Evolutionary conservation across 176 grass and related monocot genomes (phyloP), one percentile per base, ranked within the genome.

Genomic region (Leersia perrieri): DNA sequence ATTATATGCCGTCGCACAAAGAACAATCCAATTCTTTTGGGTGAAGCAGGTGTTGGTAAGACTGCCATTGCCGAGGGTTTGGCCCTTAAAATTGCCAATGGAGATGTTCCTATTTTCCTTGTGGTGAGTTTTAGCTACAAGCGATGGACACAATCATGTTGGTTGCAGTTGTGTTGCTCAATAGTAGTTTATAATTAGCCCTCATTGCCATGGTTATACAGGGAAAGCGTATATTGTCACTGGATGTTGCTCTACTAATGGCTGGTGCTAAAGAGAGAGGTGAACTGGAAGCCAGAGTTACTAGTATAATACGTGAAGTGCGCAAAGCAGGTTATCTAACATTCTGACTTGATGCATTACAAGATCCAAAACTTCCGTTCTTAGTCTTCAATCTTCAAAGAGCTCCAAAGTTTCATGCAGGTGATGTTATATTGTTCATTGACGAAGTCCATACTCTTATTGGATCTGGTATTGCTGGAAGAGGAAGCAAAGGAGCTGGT

Each of bases 381-480:
- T 78, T 66, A 5, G 20, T 68, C 70, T 79, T 40, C 45, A 30
- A 67, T 73, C 9, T 82, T 67, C 63, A 61, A 68, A 60, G 27
- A 45, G 42, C n/a, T 77, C 60, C 66, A 57, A 62, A 78, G 67
- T 71, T 75, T 65, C 62, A 79, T 86, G 53, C 80, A 95, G 96
- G 85, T 77, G 90, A 99, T 88, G 83, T 95, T 77, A 88, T 99
- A 76, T 76, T 99, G 14, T 95, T 99, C 41, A 85, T 99, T 69
- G 93, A 99, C 36, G 96, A 99, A 57, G 96, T 95, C 53, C 96
- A 99, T 85, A 99, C 81, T 84, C 88, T 99, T 82, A 99, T 95
- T 91, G 93, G 92, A 18, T 93, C 96, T 51, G 93, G 93, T 26
- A 80, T 89, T 51, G 93, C 90, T 82, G 96, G 92, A 84, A 95